Evolutionary conservation across 2,329 filamentous ascomycete species (phyloP).

Genomic region (Arthrobotrys sinensis): DNA sequence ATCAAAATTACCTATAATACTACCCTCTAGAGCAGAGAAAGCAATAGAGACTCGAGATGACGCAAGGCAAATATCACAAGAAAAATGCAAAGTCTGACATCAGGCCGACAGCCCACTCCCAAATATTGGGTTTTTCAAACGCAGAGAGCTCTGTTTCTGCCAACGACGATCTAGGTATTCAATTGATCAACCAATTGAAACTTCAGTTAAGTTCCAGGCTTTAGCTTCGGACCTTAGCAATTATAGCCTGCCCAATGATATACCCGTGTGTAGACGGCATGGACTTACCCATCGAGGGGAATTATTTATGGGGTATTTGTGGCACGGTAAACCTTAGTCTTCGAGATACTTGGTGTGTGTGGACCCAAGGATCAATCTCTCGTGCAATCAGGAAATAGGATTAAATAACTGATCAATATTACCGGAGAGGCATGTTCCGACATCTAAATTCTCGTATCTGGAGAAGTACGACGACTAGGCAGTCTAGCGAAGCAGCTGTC

Average conservation of each 20-base stretch:
- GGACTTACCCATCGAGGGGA: not conserved
- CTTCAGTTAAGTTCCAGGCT: not conserved
- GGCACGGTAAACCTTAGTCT: conserved; percentile 13
- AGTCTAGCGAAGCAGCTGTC: no score
- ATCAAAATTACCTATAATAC: not conserved
- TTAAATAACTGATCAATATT: no score
- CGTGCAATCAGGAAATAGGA: no score
- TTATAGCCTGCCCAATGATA: not conserved
- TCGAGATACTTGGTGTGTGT: not conserved
- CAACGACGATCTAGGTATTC: no score
- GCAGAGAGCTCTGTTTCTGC: no score
- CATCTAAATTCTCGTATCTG: no score
- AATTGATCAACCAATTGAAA: not conserved
- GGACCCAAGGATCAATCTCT: not conserved
- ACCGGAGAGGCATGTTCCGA: no score
- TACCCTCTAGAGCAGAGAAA: not conserved
- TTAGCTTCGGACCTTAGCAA: not conserved
- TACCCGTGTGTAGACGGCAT: not conserved
- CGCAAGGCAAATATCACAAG: not conserved
- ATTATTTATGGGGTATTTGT: not conserved
- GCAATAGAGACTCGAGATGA: not conserved
- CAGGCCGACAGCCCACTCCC: no score
- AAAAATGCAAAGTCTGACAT: no score
- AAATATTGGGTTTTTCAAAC: no score
- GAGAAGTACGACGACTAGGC: no score